Evolutionary conservation across 495 filamentous ascomycete genomes (phyloP).

Genomic region (Penicillium bialowiezense): DNA sequence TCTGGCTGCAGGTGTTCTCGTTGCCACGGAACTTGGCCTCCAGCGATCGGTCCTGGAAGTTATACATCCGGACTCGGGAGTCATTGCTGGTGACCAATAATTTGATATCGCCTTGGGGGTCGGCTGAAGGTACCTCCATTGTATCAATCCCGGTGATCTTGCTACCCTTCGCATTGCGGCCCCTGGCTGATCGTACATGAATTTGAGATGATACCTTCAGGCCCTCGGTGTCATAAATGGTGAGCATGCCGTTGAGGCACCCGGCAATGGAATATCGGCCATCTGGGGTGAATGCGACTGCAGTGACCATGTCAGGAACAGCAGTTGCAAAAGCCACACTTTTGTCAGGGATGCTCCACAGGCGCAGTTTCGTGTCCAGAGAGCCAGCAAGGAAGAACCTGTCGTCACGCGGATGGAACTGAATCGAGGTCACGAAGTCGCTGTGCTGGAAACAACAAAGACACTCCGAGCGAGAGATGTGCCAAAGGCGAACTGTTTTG

Average conservation of each 20-base stretch:
- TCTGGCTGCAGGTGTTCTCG: constrained; percentile 89
- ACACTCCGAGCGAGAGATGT: constrained; percentile 79
- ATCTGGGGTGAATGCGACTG: constrained; percentile 91
- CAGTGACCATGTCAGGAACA: constrained; percentile 85
- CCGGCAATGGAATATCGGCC: constrained; percentile 88
- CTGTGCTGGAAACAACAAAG: constrained; percentile 95
- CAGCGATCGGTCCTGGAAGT: constrained; percentile 74
- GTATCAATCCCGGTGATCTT: constrained; percentile 96
- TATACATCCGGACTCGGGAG: constrained; percentile 89
- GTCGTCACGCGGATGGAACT: constrained; percentile 93
- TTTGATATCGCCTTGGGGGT: constrained; percentile 72
- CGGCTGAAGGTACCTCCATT: constrained; percentile 56
- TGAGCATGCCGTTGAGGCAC: constrained; percentile 77
- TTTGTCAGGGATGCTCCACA: constrained; percentile 99
- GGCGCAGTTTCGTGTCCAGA: constrained; percentile 82
- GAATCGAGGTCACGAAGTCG: constrained; percentile 92
- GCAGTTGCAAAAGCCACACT: constrained; percentile 83
- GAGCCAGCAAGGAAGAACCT: constrained; percentile 96
- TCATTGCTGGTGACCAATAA: constrained; percentile 93
- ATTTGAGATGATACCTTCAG: constrained; percentile 80
- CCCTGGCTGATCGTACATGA: constrained; percentile 84
- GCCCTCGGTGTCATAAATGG: constrained; percentile 94
- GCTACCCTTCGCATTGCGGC: constrained; percentile 91
- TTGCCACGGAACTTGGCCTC: constrained; percentile 92
- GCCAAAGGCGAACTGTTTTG: constrained; percentile 95